Evolutionary conservation across 202 grass and related monocot genomes (phyloP).

Genomic region (Zoysia matrella): DNA sequence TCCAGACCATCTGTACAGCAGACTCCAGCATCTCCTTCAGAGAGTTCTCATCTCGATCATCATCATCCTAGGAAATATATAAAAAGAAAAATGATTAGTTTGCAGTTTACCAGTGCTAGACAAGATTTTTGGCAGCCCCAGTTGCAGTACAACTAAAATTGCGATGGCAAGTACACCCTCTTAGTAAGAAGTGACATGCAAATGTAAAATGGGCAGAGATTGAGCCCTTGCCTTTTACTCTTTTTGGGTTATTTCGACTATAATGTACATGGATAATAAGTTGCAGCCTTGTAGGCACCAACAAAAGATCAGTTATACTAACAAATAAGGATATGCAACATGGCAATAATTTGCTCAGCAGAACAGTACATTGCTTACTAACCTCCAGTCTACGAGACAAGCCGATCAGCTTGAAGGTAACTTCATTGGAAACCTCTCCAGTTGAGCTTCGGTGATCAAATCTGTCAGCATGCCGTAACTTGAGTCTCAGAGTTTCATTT

Average conservation of each 20-base stretch:
- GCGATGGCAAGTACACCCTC: not conserved
- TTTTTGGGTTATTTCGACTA: not conserved
- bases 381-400: constrained; percentile 60
- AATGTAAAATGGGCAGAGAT: not conserved
- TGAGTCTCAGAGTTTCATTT: constrained; percentile 55
- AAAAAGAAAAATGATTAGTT: constrained; percentile 6
- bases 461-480: constrained; percentile 57
- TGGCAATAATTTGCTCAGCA: not conserved
- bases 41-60: not conserved
- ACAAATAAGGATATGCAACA: not conserved
- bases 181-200: not conserved
- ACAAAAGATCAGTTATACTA: not conserved
- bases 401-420: constrained; percentile 53
- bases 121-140: not conserved
- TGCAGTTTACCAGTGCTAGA: not conserved
- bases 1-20: constrained; percentile 41
- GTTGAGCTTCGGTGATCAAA: constrained; percentile 50
- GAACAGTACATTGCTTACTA: constrained; percentile 38
- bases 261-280: not conserved
- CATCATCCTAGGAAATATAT: constrained; percentile 5
- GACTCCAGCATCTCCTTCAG: constrained; percentile 52
- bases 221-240: not conserved
- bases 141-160: not conserved
- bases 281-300: not conserved
- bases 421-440: constrained; percentile 66